phyloP scores from a whole-genome alignment of 139 green algal genomes.

The Chlorella sp. region DNA sequence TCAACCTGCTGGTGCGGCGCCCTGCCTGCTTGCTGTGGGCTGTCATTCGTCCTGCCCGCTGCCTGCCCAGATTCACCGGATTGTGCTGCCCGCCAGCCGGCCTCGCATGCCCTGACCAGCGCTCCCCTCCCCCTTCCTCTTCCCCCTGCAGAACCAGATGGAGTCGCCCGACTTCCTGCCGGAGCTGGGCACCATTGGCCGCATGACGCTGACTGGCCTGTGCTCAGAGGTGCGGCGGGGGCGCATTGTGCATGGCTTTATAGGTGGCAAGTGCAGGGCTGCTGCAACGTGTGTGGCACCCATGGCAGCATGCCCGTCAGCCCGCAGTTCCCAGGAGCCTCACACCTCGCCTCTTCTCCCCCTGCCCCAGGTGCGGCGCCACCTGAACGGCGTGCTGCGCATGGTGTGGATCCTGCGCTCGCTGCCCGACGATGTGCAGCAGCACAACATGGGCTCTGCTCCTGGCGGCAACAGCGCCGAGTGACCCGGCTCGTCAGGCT shows the following conservation, averaged over 20 bases:
- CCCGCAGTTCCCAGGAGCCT: too few species aligned
- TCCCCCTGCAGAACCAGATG: constrained; percentile 34
- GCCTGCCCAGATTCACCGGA: too few species aligned
- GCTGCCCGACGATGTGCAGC: constrained; percentile 34
- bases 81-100: neutral
- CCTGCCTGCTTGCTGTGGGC: too few species aligned
- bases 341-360: too few species aligned
- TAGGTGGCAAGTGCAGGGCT: too few species aligned
- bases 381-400: constrained; percentile 35
- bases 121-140: neutral
- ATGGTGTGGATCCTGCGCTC: constrained; percentile 43
- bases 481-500: neutral
- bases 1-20: constrained; percentile 35
- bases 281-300: too few species aligned
- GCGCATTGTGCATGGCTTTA: too few species aligned
- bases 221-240: constrained; percentile 20
- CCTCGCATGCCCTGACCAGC: neutral
- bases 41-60: too few species aligned
- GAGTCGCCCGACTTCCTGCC: constrained; percentile 34
- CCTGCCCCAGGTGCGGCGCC: neutral
- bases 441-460: constrained; percentile 12
- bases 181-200: constrained; percentile 18
- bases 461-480: constrained; percentile 7
- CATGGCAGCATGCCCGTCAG: too few species aligned
- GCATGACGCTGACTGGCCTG: constrained; percentile 23